These are phyloP conservation scores for Zymoseptoria pseudotritici DNA, from an alignment of 2,329 filamentous ascomycete genomes.

Conservation along the genomic window DNA sequence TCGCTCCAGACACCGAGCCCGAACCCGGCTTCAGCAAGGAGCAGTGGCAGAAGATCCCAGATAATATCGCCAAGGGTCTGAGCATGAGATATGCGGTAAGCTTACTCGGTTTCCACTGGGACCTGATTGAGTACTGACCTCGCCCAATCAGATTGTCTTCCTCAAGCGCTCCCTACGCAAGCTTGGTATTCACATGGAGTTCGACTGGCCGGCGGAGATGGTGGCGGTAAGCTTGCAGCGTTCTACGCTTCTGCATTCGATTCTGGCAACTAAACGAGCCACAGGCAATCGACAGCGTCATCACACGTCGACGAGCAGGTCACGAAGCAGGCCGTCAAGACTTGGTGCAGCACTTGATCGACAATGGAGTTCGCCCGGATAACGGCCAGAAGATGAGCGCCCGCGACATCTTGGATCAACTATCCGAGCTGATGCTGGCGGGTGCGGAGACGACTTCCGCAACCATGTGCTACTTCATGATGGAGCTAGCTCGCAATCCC, in stretches of 20 bases:
- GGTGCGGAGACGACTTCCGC: constrained; percentile 7
- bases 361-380: constrained; percentile 3
- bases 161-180: constrained; percentile 6
- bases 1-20: constrained; percentile 2
- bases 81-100: constrained; percentile 1
- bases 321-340: background rate
- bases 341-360: constrained; percentile 6
- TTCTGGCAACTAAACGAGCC: background rate
- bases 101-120: background rate
- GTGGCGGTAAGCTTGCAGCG: background rate
- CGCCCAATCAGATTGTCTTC: constrained; percentile 1
- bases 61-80: constrained; percentile 2
- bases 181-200: constrained; percentile 2
- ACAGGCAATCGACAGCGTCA: constrained; percentile 3
- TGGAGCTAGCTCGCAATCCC: constrained; percentile 5
- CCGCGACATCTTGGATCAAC: constrained; percentile 6
- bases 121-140: too few relatives aligned
- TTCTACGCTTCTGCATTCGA: too few relatives aligned
- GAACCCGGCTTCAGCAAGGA: constrained; percentile 1
- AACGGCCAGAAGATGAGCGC: constrained; percentile 4
- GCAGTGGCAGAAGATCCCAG: constrained; percentile 6
- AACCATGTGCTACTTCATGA: constrained; percentile 6
- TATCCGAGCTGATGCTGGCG: constrained; percentile 7
- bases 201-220: constrained; percentile 9
- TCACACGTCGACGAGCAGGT: background rate